Conservation (phyloP, 148 eudicot genomes). For the Rhododendron vialii region DNA sequence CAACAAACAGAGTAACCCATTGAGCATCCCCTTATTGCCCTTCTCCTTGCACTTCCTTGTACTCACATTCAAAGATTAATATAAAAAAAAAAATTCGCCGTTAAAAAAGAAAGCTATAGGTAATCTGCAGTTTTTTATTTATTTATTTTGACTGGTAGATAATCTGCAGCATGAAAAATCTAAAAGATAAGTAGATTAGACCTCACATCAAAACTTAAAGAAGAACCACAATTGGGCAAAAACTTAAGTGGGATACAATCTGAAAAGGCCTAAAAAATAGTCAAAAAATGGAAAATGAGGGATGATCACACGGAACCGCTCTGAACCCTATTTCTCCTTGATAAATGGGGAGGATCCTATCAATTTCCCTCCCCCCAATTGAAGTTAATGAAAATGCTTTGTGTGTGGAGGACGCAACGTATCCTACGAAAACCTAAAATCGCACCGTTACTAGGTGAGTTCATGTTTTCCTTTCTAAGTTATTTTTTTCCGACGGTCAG, state of each 20-base stretch:
- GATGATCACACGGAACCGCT: neutral
- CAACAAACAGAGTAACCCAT: no score
- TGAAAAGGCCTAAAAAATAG: neutral
- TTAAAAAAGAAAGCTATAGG: no score
- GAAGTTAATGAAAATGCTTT: neutral
- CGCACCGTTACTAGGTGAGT: conserved; percentile 5
- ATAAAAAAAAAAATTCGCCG: no score
- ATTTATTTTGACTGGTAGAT: neutral
- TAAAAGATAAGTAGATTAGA: neutral
- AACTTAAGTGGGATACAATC: neutral
- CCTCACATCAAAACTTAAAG: conserved; percentile 5
- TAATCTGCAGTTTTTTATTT: no score
- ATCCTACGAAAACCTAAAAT: neutral
- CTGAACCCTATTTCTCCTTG: conserved; percentile 5
- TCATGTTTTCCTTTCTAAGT: conserved; percentile 4
- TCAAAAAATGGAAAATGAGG: neutral
- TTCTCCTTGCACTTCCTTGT: no score
- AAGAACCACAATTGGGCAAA: neutral
- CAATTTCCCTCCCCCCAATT: neutral
- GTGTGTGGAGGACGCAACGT: neutral
- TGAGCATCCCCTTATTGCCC: no score
- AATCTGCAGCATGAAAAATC: neutral
- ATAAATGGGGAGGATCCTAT: neutral
- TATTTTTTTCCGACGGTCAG: neutral
- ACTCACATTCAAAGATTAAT: no score